A percentile compares a stretch with the other conserved stretches of the same genome.
Evolutionary conservation across 306 rosid genomes (phyloP).

Genomic region (cucumber (Cucumis sativus)): DNA sequence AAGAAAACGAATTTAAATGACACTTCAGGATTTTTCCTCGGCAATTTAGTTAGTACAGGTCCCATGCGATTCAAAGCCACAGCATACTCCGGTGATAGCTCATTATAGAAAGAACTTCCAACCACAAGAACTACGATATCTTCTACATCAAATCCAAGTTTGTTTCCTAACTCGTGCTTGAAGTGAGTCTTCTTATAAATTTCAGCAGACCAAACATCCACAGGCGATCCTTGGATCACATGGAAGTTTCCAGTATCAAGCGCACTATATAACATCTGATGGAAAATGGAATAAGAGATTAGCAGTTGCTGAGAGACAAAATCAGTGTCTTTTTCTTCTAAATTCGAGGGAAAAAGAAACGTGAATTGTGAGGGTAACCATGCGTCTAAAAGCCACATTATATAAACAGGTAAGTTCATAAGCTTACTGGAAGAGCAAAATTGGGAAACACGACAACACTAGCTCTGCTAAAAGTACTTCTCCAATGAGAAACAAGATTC

Average conservation of each 20-base stretch:
- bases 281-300: background rate
- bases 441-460: constrained; percentile 79
- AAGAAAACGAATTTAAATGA: constrained; percentile 70
- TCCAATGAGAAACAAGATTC: constrained; percentile 76
- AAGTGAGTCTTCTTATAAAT: constrained; percentile 47
- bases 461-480: constrained; percentile 64
- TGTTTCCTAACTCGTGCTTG: constrained; percentile 46
- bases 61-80: constrained; percentile 64
- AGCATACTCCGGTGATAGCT: constrained; percentile 65
- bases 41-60: constrained; percentile 64
- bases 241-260: constrained; percentile 88
- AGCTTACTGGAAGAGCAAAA: constrained; percentile 74
- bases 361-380: background rate
- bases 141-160: constrained; percentile 34
- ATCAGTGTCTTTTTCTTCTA: background rate
- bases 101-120: constrained; percentile 63
- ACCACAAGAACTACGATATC: constrained; percentile 69
- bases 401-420: constrained; percentile 1
- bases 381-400: background rate
- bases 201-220: constrained; percentile 82
- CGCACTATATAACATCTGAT: constrained; percentile 76
- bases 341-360: background rate
- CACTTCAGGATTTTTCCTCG: constrained; percentile 45
- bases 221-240: constrained; percentile 89
- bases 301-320: background rate